phyloP scores from a whole-genome alignment of 768 basidiomycete species.

The Trametes maxima region DNA sequence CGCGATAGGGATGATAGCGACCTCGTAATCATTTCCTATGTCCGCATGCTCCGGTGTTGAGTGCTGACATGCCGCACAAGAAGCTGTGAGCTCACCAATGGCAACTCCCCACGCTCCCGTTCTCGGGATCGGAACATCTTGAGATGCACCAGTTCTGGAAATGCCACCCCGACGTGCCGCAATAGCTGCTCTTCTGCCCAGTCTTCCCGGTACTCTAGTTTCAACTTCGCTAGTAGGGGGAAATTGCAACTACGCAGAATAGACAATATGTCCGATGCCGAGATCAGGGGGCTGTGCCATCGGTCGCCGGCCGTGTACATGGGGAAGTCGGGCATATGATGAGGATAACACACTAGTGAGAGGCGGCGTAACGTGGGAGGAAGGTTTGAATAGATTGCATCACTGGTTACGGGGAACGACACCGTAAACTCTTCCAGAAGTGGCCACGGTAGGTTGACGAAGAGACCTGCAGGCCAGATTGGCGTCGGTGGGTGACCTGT shows the following conservation, averaged over 20 bases:
- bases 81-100: too few relatives aligned
- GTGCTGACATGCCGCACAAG: too few relatives aligned
- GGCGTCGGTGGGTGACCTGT: background rate
- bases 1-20: background rate
- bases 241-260: background rate
- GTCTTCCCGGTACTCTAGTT: background rate
- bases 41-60: too few relatives aligned
- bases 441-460: background rate
- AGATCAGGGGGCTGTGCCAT: background rate
- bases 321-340: background rate
- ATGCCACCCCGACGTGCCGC: background rate
- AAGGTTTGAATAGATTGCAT: background rate
- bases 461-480: background rate
- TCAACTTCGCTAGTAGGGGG: background rate
- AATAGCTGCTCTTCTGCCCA: background rate
- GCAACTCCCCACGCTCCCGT: too few relatives aligned
- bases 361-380: background rate
- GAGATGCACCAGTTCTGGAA: background rate
- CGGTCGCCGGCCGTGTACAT: background rate
- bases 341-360: background rate
- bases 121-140: background rate
- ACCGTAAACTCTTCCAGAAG: background rate
- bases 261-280: background rate
- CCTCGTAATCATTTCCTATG: background rate
- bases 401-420: background rate